These are phyloP conservation scores for Coniferiporia sulphurascens DNA, from an alignment of 1,284 basidiomycete genomes.

Conservation along the genomic window DNA sequence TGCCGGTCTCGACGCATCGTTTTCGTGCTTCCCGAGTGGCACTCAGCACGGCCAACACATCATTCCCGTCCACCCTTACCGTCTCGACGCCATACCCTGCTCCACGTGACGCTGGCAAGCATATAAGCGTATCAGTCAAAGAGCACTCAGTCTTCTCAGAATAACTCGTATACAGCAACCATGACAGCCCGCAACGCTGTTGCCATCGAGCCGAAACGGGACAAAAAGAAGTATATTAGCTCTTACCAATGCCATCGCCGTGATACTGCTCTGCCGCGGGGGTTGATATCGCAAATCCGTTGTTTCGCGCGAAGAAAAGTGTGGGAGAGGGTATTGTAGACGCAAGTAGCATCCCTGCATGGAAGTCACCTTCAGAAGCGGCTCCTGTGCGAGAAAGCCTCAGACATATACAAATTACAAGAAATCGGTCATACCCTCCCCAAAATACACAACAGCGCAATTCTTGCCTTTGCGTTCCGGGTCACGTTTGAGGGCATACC, in stretches of 20 bases:
- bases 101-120: conserved; percentile 45
- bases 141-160: background rate
- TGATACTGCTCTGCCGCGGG: conserved; percentile 86
- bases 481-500: conserved; percentile 81
- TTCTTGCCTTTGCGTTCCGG: conserved; percentile 67
- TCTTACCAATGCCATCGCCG: conserved; percentile 88
- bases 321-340: conserved; percentile 73
- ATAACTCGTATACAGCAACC: background rate
- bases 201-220: background rate
- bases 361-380: conserved; percentile 77
- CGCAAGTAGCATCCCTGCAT: conserved; percentile 72
- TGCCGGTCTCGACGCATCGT: conserved; percentile 72
- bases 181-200: background rate
- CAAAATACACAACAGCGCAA: conserved; percentile 89
- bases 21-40: conserved; percentile 77
- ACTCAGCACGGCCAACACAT: conserved; percentile 82
- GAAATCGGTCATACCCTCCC: conserved; percentile 40
- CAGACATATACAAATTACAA: background rate
- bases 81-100: conserved; percentile 94
- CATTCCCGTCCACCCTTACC: conserved; percentile 91
- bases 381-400: conserved; percentile 43
- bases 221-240: background rate
- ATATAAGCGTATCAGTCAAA: background rate
- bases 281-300: conserved; percentile 94
- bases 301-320: conserved; percentile 76